These are phyloP conservation scores for Arthroderma sp. DNA, from an alignment of 2,329 filamentous ascomycete species.

Conservation along the genomic window DNA sequence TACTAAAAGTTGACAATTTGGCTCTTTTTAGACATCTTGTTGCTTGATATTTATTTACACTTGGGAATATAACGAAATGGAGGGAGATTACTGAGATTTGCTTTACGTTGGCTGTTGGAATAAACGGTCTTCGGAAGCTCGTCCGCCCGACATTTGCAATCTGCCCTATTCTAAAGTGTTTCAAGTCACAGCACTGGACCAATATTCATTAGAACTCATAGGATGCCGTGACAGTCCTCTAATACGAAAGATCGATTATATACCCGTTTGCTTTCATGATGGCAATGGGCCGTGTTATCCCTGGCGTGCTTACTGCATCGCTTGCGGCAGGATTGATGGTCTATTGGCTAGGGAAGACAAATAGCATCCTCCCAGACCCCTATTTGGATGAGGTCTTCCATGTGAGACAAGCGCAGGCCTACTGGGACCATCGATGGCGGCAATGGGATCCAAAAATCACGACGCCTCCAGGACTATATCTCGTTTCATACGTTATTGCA, in stretches of 20 bases:
- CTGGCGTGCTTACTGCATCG: background rate
- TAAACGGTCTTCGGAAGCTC: no score
- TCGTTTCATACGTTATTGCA: constrained; percentile 38
- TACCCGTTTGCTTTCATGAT: background rate
- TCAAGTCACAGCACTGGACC: no score
- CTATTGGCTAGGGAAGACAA: constrained; percentile 36
- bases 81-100: no score
- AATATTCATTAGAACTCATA: background rate
- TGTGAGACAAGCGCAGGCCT: constrained; percentile 79
- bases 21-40: background rate
- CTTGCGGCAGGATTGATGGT: constrained; percentile 9
- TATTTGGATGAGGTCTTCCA: constrained; percentile 51
- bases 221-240: background rate
- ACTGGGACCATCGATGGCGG: constrained; percentile 60
- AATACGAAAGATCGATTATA: background rate
- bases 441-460: constrained; percentile 97
- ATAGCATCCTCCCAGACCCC: constrained; percentile 41
- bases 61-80: no score
- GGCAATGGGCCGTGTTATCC: background rate
- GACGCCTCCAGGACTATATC: constrained; percentile 76
- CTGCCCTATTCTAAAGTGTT: no score
- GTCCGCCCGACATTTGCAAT: no score
- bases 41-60: background rate
- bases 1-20: no score
- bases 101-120: no score